phyloP scores from a whole-genome alignment of 257 asterid genomes.

The Penstemon eatonii region DNA sequence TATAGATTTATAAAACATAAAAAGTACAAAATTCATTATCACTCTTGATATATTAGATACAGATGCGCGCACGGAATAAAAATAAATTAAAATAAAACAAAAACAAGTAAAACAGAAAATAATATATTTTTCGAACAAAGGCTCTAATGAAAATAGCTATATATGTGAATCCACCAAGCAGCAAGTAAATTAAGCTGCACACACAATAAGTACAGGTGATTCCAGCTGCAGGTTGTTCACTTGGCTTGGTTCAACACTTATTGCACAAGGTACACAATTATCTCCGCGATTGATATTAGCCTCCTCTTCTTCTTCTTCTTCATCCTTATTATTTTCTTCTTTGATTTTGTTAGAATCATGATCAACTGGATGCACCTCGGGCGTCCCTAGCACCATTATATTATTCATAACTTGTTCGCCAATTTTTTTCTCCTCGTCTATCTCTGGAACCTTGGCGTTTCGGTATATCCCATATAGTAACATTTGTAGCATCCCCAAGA shows the following conservation, averaged over 20 bases:
- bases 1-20: too few species aligned
- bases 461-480: constrained; percentile 53
- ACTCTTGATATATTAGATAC: too few species aligned
- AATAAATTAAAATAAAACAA: too few species aligned
- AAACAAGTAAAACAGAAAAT: too few species aligned
- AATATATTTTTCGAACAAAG: background rate
- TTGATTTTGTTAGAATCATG: background rate
- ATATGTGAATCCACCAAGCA: background rate
- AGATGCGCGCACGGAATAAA: too few species aligned
- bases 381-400: constrained; percentile 39
- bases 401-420: constrained; percentile 36
- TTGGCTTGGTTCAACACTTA: constrained; percentile 32
- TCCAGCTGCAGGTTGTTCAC: constrained; percentile 32
- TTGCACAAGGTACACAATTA: constrained; percentile 22
- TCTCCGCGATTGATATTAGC: background rate
- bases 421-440: constrained; percentile 33
- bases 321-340: background rate
- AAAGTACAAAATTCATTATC: too few species aligned
- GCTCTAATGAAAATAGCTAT: background rate
- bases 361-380: constrained; percentile 41
- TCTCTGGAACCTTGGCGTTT: constrained; percentile 30
- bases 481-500: constrained; percentile 71
- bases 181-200: constrained; percentile 32
- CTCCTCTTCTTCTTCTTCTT: constrained; percentile 23
- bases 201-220: constrained; percentile 40